Percentiles rank a stretch among this genome's conserved stretches.
phyloP scores from a whole-genome alignment of 768 basidiomycete species.

The Leccinellum luteum region DNA sequence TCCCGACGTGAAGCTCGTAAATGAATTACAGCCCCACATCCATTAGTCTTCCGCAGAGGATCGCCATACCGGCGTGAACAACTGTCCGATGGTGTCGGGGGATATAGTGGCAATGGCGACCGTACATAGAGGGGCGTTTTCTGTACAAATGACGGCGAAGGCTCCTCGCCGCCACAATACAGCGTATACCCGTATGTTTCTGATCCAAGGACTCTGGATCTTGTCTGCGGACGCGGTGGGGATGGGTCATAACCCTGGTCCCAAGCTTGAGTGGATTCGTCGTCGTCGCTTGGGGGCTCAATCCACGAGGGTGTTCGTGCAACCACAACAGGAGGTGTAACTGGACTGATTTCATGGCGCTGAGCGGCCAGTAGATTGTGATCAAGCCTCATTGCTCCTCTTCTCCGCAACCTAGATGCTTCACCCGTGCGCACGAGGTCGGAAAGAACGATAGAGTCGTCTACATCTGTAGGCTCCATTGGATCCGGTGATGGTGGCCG shows the following conservation, averaged over 20 bases:
- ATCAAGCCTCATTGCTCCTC: conserved; percentile 70
- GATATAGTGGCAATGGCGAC: conserved; percentile 38
- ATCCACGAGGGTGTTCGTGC: conserved; percentile 34
- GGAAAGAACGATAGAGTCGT: conserved; percentile 69
- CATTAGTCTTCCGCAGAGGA: conserved; percentile 38
- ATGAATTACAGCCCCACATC: conserved; percentile 65
- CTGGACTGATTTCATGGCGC: conserved; percentile 25
- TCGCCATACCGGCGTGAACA: conserved; percentile 5
- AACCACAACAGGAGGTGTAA: conserved; percentile 27
- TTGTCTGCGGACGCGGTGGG: conserved; percentile 22
- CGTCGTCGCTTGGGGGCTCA: conserved; percentile 32
- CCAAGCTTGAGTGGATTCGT: conserved; percentile 33
- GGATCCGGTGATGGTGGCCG: conserved; percentile 14
- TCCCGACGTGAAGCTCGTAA: conserved; percentile 51
- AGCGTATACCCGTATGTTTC: conserved; percentile 34
- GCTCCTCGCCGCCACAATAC: conserved; percentile 42
- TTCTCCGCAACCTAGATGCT: conserved; percentile 66
- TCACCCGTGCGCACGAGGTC: conserved; percentile 75
- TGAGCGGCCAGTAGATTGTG: conserved; percentile 32
- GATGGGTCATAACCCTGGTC: conserved; percentile 33
- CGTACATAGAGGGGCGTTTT: conserved; percentile 26
- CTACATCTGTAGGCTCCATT: conserved; percentile 45
- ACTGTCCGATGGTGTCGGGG: conserved; percentile 24
- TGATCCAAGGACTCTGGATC: conserved; percentile 10
- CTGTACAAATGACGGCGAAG: conserved; percentile 6